Conservation (phyloP, 2,329 filamentous ascomycete genomes). For the Sphaerulina musiva region DNA sequence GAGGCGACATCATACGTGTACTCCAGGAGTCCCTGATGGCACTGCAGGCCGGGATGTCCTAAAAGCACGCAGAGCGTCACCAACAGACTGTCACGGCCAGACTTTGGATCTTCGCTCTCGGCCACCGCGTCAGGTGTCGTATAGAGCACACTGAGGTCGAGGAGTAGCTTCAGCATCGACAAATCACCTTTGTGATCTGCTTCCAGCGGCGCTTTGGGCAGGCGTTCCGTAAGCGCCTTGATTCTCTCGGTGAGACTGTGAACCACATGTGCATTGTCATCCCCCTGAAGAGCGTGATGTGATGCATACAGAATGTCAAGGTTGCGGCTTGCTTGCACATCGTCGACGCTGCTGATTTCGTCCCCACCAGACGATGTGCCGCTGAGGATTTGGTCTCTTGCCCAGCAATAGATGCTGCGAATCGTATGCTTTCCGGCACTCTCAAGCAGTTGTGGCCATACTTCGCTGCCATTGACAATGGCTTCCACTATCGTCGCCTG, state of each 20-base stretch:
- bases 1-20: conserved; percentile 42
- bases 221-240: conserved; percentile 18
- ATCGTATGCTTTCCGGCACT: conserved; percentile 31
- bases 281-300: conserved; percentile 14
- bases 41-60: conserved; percentile 34
- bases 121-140: conserved; percentile 21
- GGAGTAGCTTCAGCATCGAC: conserved; percentile 27
- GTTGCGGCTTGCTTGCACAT: conserved; percentile 13
- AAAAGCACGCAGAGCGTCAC: conserved; percentile 36
- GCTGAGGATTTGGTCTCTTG: conserved; percentile 31
- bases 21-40: conserved; percentile 34
- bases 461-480: conserved; percentile 38
- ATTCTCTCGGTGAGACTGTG: conserved; percentile 25
- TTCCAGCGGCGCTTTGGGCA: conserved; percentile 7
- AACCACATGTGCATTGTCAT: conserved; percentile 17
- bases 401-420: conserved; percentile 28
- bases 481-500: conserved; percentile 35
- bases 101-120: conserved; percentile 29
- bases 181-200: conserved; percentile 2
- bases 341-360: background rate
- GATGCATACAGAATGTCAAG: conserved; percentile 29
- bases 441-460: conserved; percentile 40
- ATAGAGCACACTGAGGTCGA: conserved; percentile 40
- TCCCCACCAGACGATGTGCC: conserved; percentile 7
- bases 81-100: conserved; percentile 24